Percentiles rank a stretch among this genome's conserved stretches.
These are phyloP conservation scores for Mentha longifolia DNA, from an alignment of 257 asterid species.

Conservation along the genomic window DNA sequence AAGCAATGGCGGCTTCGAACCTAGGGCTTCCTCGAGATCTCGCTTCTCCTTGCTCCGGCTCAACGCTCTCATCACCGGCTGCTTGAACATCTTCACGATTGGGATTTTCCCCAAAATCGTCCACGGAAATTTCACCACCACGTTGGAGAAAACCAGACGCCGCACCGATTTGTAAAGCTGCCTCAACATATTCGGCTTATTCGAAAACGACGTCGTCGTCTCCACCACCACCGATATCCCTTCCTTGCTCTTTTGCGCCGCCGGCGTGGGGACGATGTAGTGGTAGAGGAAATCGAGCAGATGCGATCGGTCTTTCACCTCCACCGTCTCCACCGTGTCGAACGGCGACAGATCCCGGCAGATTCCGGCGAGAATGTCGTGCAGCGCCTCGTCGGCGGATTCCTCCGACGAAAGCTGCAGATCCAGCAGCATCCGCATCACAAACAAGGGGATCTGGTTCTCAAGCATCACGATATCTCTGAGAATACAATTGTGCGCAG, in stretches of 20 bases:
- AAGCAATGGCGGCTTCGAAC: constrained; percentile 38
- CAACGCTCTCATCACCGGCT: constrained; percentile 36
- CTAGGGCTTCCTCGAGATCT: not conserved
- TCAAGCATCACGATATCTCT: constrained; percentile 65
- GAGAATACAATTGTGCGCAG: constrained; percentile 48
- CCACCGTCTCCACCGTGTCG: constrained; percentile 15
- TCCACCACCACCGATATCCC: not conserved
- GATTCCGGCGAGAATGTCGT: constrained; percentile 42
- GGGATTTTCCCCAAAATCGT: constrained; percentile 44
- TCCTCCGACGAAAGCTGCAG: constrained; percentile 41
- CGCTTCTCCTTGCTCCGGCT: constrained; percentile 19
- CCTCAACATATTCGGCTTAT: constrained; percentile 6
- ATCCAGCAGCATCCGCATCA: constrained; percentile 49
- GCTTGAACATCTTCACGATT: constrained; percentile 28
- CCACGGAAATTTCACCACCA: constrained; percentile 47
- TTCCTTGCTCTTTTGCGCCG: constrained; percentile 18
- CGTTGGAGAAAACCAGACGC: constrained; percentile 34
- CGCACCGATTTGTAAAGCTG: constrained; percentile 29
- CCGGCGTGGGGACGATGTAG: constrained; percentile 43
- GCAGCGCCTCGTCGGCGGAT: constrained; percentile 40
- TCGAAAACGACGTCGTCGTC: not conserved
- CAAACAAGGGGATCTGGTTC: constrained; percentile 67
- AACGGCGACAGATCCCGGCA: constrained; percentile 51
- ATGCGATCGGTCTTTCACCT: constrained; percentile 40
- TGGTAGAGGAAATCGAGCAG: constrained; percentile 55